Conservation (phyloP, 371 early-diverging fungal genomes). For the Mortierella sp. region DNA sequence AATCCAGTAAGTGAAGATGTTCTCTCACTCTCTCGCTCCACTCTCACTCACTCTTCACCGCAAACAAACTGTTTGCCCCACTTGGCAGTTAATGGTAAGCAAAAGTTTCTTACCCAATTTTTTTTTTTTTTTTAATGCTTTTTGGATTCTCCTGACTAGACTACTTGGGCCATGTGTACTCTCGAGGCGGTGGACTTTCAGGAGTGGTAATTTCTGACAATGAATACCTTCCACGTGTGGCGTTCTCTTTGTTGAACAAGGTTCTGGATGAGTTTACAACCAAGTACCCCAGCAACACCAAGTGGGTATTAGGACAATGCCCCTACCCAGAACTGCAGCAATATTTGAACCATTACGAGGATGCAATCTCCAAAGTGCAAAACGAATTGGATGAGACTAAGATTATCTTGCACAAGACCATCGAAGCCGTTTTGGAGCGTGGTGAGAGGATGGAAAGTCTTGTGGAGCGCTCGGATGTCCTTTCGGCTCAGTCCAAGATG, state of each 20-base stretch:
- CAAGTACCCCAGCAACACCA: conserved; percentile 65
- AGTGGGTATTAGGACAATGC: conserved; percentile 57
- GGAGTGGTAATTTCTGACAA: conserved; percentile 87
- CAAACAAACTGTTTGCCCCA: neutral
- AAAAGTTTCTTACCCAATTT: neutral
- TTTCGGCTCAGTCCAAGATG: conserved; percentile 94
- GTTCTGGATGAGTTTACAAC: conserved; percentile 89
- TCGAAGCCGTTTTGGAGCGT: conserved; percentile 95
- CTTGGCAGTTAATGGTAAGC: neutral
- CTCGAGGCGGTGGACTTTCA: conserved; percentile 77
- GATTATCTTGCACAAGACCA: conserved; percentile 96
- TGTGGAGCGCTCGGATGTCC: conserved; percentile 89
- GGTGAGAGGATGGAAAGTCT: conserved; percentile 97
- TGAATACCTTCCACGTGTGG: conserved; percentile 94
- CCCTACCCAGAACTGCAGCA: conserved; percentile 79
- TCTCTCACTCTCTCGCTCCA: neutral
- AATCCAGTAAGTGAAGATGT: conserved; percentile 69
- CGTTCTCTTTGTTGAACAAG: conserved; percentile 88
- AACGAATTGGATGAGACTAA: conserved; percentile 98
- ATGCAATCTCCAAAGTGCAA: conserved; percentile 96
- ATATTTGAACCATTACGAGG: conserved; percentile 86
- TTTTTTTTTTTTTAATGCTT: conserved; percentile 10
- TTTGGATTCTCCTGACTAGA: conserved; percentile 57
- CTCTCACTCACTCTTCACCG: neutral
- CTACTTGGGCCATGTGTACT: conserved; percentile 86